A percentile compares a stretch with the other conserved stretches of the same genome.
phyloP scores from a whole-genome alignment of 2,329 filamentous ascomycete genomes.

The Hansfordia pulvinata region DNA sequence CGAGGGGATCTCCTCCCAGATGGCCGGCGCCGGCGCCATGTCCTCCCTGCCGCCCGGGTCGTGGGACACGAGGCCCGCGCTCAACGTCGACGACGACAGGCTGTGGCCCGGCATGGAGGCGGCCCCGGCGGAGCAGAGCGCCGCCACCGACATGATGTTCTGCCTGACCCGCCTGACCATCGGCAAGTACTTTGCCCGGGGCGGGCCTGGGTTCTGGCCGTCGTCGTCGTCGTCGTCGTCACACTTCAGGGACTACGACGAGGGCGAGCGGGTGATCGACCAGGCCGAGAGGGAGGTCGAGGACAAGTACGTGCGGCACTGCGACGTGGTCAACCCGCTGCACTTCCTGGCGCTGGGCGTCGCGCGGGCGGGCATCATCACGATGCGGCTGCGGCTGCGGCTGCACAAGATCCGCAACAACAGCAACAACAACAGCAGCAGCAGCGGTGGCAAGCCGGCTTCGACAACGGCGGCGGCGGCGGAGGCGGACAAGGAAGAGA shows the following conservation, averaged over 20 bases:
- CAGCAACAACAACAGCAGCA: too few species aligned
- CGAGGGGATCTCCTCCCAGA: constrained; percentile 11
- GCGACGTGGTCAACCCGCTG: constrained; percentile 25
- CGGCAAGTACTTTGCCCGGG: constrained; percentile 17
- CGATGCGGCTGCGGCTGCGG: too few species aligned
- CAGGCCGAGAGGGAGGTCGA: constrained; percentile 27
- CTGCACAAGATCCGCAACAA: too few species aligned
- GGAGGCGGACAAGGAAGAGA: too few species aligned
- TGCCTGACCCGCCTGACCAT: constrained; percentile 22
- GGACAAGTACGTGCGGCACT: constrained; percentile 26
- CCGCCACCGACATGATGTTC: constrained; percentile 22
- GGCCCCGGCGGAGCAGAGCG: constrained; percentile 11
- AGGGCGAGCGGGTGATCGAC: constrained; percentile 16
- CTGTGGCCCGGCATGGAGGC: constrained; percentile 21
- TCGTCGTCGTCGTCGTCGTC: constrained; percentile 1
- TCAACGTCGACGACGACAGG: constrained; percentile 24
- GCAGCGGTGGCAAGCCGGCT: too few species aligned
- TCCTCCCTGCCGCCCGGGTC: constrained; percentile 7
- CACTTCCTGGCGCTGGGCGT: too few species aligned
- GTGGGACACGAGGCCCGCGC: constrained; percentile 18
- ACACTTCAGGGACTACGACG: constrained; percentile 2
- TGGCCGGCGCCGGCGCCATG: constrained; percentile 11
- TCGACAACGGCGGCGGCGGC: too few species aligned
- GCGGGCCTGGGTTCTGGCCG: too few species aligned
- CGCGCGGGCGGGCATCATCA: too few species aligned